Percentiles rank a stretch among this genome's conserved stretches.
Evolutionary conservation across 1,284 basidiomycete genomes (phyloP).

Genomic region (Puccinia brachypodii): DNA sequence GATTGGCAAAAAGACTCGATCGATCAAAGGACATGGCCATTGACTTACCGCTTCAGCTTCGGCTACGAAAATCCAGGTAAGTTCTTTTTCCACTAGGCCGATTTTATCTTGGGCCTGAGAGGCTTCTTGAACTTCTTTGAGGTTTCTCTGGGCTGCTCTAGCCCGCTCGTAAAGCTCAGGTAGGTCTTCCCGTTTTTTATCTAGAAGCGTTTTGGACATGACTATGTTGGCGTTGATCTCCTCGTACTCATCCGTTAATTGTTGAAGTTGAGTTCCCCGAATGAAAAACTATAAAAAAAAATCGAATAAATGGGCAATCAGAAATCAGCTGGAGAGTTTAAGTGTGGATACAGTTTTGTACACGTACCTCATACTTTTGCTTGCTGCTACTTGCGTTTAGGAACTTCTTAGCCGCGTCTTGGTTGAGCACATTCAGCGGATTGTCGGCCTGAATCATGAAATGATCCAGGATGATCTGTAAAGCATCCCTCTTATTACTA

Average conservation of each 20-base stretch:
- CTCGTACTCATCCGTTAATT: conserved; percentile 83
- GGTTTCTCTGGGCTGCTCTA: conserved; percentile 66
- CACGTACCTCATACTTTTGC: conserved; percentile 88
- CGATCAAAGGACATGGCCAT: background rate
- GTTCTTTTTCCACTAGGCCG: conserved; percentile 72
- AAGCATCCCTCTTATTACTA: conserved; percentile 78
- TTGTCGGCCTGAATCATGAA: conserved; percentile 94
- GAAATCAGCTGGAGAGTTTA: conserved; percentile 6
- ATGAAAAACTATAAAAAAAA: conserved; percentile 76
- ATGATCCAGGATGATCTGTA: conserved; percentile 82
- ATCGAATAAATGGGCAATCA: conserved; percentile 13
- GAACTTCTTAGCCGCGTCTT: conserved; percentile 72
- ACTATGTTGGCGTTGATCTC: conserved; percentile 71
- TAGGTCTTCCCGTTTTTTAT: conserved; percentile 64
- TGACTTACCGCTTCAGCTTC: conserved; percentile 60
- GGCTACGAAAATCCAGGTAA: conserved; percentile 85
- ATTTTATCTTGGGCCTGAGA: conserved; percentile 69
- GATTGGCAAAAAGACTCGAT: background rate
- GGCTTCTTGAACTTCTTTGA: conserved; percentile 71
- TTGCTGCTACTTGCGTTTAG: conserved; percentile 75
- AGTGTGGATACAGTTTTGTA: too few relatives aligned
- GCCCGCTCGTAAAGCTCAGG: conserved; percentile 69
- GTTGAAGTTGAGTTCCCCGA: conserved; percentile 83
- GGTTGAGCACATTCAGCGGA: conserved; percentile 76
- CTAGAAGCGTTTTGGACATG: conserved; percentile 60